These are phyloP conservation scores for Pilobolus umbonatus DNA, from an alignment of 192 early-diverging fungal species.

Conservation along the genomic window DNA sequence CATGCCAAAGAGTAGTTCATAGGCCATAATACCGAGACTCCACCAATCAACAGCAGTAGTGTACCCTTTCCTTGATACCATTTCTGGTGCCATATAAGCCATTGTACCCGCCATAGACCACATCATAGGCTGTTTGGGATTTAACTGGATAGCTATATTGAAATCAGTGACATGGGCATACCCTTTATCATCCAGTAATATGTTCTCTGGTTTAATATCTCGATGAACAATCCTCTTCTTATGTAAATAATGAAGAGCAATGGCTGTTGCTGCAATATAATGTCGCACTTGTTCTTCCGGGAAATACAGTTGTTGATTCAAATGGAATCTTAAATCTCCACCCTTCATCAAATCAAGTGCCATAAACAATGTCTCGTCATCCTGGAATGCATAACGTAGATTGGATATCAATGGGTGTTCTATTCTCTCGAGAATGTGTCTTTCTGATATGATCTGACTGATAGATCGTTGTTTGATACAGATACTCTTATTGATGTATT, in stretches of 20 bases:
- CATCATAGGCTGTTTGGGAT: constrained; percentile 45
- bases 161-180: constrained; percentile 95
- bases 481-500: constrained; percentile 84
- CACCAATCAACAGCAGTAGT: constrained; percentile 61
- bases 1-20: constrained; percentile 73
- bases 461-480: constrained; percentile 79
- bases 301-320: constrained; percentile 58
- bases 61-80: constrained; percentile 55
- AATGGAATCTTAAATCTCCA: constrained; percentile 78
- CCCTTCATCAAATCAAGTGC: constrained; percentile 86
- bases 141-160: constrained; percentile 81
- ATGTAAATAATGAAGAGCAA: constrained; percentile 78
- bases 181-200: constrained; percentile 69
- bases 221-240: constrained; percentile 77
- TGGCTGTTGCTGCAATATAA: constrained; percentile 83
- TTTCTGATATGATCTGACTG: constrained; percentile 78
- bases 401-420: constrained; percentile 67
- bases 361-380: constrained; percentile 87
- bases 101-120: constrained; percentile 80
- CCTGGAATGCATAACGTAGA: constrained; percentile 86
- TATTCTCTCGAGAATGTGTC: constrained; percentile 74
- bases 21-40: constrained; percentile 78
- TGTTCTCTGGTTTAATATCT: constrained; percentile 96
- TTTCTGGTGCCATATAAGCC: constrained; percentile 89
- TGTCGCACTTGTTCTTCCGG: constrained; percentile 75